Evolutionary conservation across 306 rosid genomes (phyloP).

Genomic region (Morella rubra): DNA sequence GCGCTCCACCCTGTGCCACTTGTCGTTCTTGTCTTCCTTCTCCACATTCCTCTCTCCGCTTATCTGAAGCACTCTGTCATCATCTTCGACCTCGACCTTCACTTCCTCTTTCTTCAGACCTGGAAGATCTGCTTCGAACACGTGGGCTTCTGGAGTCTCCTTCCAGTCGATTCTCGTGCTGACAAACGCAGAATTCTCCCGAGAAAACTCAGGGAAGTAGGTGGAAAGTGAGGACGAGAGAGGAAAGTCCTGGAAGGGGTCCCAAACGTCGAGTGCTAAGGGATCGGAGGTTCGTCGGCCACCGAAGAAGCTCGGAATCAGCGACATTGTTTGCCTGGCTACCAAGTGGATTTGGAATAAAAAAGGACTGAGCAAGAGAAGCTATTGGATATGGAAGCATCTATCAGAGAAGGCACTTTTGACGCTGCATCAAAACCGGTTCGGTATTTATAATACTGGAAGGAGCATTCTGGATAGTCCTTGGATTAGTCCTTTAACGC

Average conservation of each 20-base stretch:
- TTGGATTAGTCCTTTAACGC: no score
- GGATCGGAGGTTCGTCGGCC: neutral
- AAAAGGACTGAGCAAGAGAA: neutral
- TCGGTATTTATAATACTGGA: neutral
- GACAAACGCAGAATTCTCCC: conserved; percentile 20
- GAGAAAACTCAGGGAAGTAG: conserved; percentile 16
- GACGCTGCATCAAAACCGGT: neutral
- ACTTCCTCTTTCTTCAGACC: conserved; percentile 37
- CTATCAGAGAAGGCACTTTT: neutral
- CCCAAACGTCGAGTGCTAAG: conserved; percentile 17
- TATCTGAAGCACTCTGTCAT: conserved; percentile 34
- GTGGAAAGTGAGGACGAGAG: neutral
- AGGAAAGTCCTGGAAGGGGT: conserved; percentile 29
- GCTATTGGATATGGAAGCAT: neutral
- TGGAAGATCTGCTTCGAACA: conserved; percentile 29
- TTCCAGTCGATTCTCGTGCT: conserved; percentile 35
- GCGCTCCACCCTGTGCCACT: conserved; percentile 38
- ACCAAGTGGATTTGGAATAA: neutral
- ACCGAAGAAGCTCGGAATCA: neutral
- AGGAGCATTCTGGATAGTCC: neutral
- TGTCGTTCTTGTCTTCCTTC: conserved; percentile 40
- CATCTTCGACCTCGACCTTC: conserved; percentile 36
- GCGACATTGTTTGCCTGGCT: neutral
- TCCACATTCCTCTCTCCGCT: conserved; percentile 39
- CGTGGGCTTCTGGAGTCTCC: conserved; percentile 40